Percentiles rank a stretch among this genome's conserved stretches.
Conservation (phyloP, 805 yeast genomes). For the Myxozyma mucilagina region DNA sequence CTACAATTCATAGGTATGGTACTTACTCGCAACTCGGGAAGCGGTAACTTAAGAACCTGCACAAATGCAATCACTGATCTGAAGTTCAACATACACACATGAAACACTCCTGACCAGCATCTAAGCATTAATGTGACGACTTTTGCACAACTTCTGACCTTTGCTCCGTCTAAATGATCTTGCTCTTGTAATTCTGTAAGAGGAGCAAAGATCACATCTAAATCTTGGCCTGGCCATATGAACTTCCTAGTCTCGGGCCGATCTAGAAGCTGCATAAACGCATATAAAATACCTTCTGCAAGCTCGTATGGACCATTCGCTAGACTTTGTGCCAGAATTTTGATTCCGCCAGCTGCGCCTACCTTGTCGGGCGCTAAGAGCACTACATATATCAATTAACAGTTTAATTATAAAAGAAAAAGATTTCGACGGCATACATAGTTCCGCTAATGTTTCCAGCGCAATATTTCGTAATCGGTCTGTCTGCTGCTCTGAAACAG, state of each 20-base stretch:
- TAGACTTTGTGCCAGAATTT: constrained; percentile 48
- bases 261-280: constrained; percentile 59
- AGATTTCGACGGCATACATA: constrained; percentile 7
- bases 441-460: constrained; percentile 55
- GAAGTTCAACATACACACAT: constrained; percentile 59
- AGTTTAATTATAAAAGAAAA: background rate
- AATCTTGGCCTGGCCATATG: constrained; percentile 61
- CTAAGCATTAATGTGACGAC: constrained; percentile 63
- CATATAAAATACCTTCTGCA: constrained; percentile 48
- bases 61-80: constrained; percentile 59
- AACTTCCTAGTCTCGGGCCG: constrained; percentile 53
- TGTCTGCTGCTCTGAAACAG: constrained; percentile 57
- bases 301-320: constrained; percentile 56
- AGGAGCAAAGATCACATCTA: constrained; percentile 63
- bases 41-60: constrained; percentile 60
- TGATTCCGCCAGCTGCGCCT: constrained; percentile 49
- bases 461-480: constrained; percentile 54
- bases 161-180: constrained; percentile 52
- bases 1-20: background rate
- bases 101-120: constrained; percentile 68
- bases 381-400: constrained; percentile 35
- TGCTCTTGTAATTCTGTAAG: constrained; percentile 63
- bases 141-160: constrained; percentile 59
- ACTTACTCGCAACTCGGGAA: constrained; percentile 45
- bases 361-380: constrained; percentile 49